Evolutionary conservation across 1,284 basidiomycete species (phyloP), one percentile per base, ranked within the genome.

Genomic region (Trichosporon faecale): DNA sequence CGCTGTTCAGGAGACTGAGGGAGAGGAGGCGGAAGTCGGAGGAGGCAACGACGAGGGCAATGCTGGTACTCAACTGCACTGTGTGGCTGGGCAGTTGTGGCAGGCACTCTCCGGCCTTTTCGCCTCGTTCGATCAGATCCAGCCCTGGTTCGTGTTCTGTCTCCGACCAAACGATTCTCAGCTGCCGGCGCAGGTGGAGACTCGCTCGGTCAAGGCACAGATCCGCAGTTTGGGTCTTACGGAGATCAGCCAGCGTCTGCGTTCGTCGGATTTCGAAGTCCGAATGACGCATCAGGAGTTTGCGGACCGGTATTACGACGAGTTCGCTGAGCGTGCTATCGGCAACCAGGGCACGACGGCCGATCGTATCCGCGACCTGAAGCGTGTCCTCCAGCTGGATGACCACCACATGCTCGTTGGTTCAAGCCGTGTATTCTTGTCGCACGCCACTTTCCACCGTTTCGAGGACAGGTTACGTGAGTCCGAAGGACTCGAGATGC

Each of bases 151-250:
- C 78, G 88, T 97, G 5, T 92, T 97, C 83, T 97, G 94, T 79
- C 83, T 98, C 74, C 94, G 93, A 76, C 94, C 95, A 11, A 98
- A 98, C 80, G 95, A 98, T 84, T 91, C 92, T 21, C 94, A 97
- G 80, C 85, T 98, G 21, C 93, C 95, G 33, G 94, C 94, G 79
- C 95, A 98, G 82, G 85, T 97, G 68, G 96, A 99, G 84, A 92
- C 93, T 2, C 87, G 94, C 40, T 90, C 91, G 33, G 90, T 98
- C 70, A 97, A 96, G 82, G 91, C 92, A 0, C 96, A 98, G 84
- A 90, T 98, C 67, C 88, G 92, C 70, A 91, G 91, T 68, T 82
- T 91, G 40, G 93, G 94, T 0, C 77, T 98, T 71, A 85, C 90
- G 2, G 92, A 95, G 83, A 88, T 98, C 76, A 88, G 91, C 4